Evolutionary conservation across 441 rosid species (phyloP), one percentile per base, ranked within the genome.

Genomic region (Arabidopsis lyrata): DNA sequence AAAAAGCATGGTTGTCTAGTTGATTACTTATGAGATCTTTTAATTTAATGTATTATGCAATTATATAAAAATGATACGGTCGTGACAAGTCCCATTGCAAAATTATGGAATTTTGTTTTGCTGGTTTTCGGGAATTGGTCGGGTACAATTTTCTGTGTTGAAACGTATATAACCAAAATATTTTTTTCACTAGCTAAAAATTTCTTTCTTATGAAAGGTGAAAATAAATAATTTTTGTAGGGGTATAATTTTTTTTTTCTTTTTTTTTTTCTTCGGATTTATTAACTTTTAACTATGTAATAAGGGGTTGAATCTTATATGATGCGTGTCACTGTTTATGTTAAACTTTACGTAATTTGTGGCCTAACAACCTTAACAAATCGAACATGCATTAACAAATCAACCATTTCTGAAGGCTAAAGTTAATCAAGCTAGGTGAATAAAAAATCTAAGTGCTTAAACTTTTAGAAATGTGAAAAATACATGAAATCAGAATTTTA

Each of bases 81-180:
- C 76, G 72, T 64, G 62, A 66, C 76, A 50, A 66, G 73, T 66
- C 67, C 55, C 55, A 66, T 66, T 74, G 73, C 73, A 74, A 66
- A 59, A 29, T 58, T 66, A 49, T 48, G 45, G 18, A 70, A 13
- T 44, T 63, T 62, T 62, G 56, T 45, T 65, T 71, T 70, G 72
- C 80, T 65, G 68, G 58, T 71, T 77, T 77, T 65, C 29, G 24
- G 80, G 80, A 52, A 71, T 59, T 65, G 72, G 80, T 71, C 80
- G 76, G 75, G 71, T 65, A 58, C 73, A 77, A 32, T 65, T 70
- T 77, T 65, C 3, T 56, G 62, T 64, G 48, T 48, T 55, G 31
- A 32, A 20, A 70, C 56, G 62, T 70, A 45, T 38, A 58, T 34
- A 36, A 38, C 29, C 14, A 22, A 24, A n/a, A 18, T 50, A 32